Evolutionary conservation across 139 green algal genomes (phyloP).

Genomic region (Asterochloris sp.): DNA sequence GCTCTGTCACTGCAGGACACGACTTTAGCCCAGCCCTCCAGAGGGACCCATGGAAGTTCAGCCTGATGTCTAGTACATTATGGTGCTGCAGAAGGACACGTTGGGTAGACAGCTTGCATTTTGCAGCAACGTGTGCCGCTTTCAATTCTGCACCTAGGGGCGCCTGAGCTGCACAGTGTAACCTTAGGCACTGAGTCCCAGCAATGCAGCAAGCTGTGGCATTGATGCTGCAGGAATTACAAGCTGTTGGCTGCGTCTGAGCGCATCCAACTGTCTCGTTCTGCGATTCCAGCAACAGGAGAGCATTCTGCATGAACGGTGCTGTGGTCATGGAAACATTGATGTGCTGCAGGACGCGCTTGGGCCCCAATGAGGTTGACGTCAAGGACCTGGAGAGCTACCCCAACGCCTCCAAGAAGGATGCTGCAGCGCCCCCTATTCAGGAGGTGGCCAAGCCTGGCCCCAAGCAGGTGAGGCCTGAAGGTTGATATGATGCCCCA

Average conservation of each 20-base stretch:
- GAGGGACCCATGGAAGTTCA: too few species aligned
- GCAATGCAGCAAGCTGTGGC: too few species aligned
- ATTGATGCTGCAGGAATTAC: neutral
- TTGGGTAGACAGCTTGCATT: too few species aligned
- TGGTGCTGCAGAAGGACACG: too few species aligned
- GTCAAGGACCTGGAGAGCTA: conserved; percentile 11
- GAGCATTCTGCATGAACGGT: neutral
- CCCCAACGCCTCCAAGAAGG: conserved; percentile 14
- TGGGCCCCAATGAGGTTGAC: conserved; percentile 16
- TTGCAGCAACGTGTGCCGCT: too few species aligned
- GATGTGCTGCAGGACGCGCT: neutral
- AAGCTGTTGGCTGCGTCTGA: neutral
- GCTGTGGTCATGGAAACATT: neutral
- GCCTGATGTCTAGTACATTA: too few species aligned
- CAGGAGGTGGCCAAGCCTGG: neutral
- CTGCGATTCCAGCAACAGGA: neutral
- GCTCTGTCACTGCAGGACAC: too few species aligned
- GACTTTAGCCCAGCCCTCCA: too few species aligned
- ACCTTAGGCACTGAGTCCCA: neutral
- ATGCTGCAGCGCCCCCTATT: neutral
- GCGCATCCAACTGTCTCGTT: neutral
- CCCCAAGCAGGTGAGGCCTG: neutral
- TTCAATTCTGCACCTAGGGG: too few species aligned
- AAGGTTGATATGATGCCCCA: neutral
- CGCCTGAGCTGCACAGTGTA: neutral